Percentiles rank a stretch among this genome's conserved stretches.
These are phyloP conservation scores for Capsicum rhomboideum DNA, from an alignment of 257 asterid genomes.

Conservation along the genomic window DNA sequence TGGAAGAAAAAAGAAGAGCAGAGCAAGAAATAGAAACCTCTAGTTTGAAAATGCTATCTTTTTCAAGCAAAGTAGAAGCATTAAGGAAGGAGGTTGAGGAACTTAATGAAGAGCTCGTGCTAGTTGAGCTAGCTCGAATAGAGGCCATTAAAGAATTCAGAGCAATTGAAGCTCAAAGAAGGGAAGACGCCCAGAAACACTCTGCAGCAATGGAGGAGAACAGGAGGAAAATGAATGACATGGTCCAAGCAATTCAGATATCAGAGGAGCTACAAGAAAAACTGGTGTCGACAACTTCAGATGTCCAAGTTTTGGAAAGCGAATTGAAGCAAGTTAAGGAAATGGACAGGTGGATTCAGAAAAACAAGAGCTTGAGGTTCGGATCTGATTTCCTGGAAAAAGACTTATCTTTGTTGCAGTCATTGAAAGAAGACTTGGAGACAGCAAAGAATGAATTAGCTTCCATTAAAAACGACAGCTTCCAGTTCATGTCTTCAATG, in stretches of 20 bases:
- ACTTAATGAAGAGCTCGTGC: constrained; percentile 65
- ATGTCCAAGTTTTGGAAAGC: constrained; percentile 36
- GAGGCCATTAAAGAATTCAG: constrained; percentile 66
- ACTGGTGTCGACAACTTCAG: constrained; percentile 41
- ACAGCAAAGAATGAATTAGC: constrained; percentile 41
- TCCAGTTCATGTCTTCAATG: constrained; percentile 80
- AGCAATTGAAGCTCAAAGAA: constrained; percentile 46
- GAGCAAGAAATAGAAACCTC: constrained; percentile 36
- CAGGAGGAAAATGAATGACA: constrained; percentile 25
- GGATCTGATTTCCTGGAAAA: constrained; percentile 8
- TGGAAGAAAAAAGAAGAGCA: constrained; percentile 54
- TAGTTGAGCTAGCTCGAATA: constrained; percentile 83
- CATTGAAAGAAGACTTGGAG: constrained; percentile 42
- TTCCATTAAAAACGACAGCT: constrained; percentile 38
- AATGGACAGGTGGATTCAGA: constrained; percentile 22
- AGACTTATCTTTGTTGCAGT: constrained; percentile 18
- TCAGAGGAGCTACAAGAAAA: constrained; percentile 35
- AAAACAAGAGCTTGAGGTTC: background rate
- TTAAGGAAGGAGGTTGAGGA: constrained; percentile 46
- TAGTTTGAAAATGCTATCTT: constrained; percentile 19
- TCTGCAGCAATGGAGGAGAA: constrained; percentile 34
- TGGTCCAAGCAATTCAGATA: constrained; percentile 26
- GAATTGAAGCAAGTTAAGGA: constrained; percentile 46
- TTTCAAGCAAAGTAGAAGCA: constrained; percentile 22
- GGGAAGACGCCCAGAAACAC: constrained; percentile 25